Conservation (phyloP, 2,329 filamentous ascomycete genomes). For the Chaetomiaceae sp. region DNA sequence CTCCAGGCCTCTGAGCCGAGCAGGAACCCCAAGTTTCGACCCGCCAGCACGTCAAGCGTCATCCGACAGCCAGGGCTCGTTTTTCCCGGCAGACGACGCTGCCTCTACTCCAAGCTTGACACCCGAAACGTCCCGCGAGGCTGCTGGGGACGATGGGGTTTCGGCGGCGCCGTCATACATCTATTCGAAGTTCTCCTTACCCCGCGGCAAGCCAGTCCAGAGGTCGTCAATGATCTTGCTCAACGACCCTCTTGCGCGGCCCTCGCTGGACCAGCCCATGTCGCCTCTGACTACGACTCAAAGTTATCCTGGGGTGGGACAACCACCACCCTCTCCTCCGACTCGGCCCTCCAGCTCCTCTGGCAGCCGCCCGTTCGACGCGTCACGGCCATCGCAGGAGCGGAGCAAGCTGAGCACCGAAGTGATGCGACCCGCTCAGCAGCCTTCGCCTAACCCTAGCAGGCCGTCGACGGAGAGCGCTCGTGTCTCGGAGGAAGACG, state of each 20-base stretch:
- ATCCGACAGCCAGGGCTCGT: conserved; percentile 62
- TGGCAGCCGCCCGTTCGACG: conserved; percentile 36
- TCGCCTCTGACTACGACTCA: conserved; percentile 40
- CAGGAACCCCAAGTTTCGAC: conserved; percentile 57
- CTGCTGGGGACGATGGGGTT: conserved; percentile 42
- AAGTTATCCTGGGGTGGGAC: conserved; percentile 39
- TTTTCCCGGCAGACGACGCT: conserved; percentile 57
- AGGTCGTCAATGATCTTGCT: conserved; percentile 59
- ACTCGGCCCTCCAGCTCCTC: conserved; percentile 57
- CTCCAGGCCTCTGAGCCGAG: conserved; percentile 79
- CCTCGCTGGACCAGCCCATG: conserved; percentile 58
- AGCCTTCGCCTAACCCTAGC: conserved; percentile 43
- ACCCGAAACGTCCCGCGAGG: conserved; percentile 62
- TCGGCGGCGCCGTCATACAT: conserved; percentile 68
- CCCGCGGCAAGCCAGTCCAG: conserved; percentile 75
- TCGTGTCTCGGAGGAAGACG: conserved; percentile 48
- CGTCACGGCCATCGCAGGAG: conserved; percentile 46
- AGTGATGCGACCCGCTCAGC: conserved; percentile 37
- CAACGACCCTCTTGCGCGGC: conserved; percentile 50
- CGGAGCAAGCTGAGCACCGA: conserved; percentile 48
- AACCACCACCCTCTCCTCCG: conserved; percentile 58
- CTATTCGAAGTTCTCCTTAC: conserved; percentile 79
- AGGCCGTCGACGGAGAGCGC: conserved; percentile 42
- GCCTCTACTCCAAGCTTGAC: conserved; percentile 67
- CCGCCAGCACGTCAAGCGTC: conserved; percentile 58